Base-by-base conservation (phyloP, 306 rosid genomes). In the Nissolia schottii region DNA sequence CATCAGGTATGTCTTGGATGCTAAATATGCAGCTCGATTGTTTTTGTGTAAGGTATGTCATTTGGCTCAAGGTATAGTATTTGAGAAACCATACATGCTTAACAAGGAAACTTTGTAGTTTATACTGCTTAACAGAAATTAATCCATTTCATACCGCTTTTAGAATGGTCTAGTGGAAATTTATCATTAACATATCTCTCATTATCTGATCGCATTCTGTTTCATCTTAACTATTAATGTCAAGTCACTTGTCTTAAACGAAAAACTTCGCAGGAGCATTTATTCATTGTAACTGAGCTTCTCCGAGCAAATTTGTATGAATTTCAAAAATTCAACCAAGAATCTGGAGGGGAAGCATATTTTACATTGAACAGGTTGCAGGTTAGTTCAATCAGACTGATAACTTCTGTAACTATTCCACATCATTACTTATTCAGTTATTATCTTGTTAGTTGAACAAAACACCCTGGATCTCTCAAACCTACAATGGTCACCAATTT, bases 301-400 rank as follows among this genome's bases (percentile, higher is more conserved):
- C 93, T 95, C 38, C 89, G 91, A 54, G 88, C 99, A 64, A 95
- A 95, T 80, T 83, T 95, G 29, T 95, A 95, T 24, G 99, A 95
- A 73, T 95, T 91, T 88, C 99, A 86, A 79, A 91, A 95, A 32
- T 91, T 91, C 87, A 91, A 85, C 82, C 92, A 85, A 78, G 99
- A 95, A 87, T 89, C 99, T 71, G 93, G 93, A 29, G 96, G 83
- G 18, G 97, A 89, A 78, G 83, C 80, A 24, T 95, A 95, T 80
- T 95, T 95, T 79, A 91, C 97, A 28, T 23, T 85, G 77, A 77
- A 67, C 51, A 88, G 99, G 71, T 83, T 95, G 82, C 99, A 94
- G 99, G 99, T 94, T 74, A 65, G 87, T 87, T 50, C 56, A 40
- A 24, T 74, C 60, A 56, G 71, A 74, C 38, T 64, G 20, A 49